A percentile compares a stretch with the other conserved stretches of the same genome.
Conservation (phyloP, 345 rosid genomes). For the Eutrema heterophyllum region DNA sequence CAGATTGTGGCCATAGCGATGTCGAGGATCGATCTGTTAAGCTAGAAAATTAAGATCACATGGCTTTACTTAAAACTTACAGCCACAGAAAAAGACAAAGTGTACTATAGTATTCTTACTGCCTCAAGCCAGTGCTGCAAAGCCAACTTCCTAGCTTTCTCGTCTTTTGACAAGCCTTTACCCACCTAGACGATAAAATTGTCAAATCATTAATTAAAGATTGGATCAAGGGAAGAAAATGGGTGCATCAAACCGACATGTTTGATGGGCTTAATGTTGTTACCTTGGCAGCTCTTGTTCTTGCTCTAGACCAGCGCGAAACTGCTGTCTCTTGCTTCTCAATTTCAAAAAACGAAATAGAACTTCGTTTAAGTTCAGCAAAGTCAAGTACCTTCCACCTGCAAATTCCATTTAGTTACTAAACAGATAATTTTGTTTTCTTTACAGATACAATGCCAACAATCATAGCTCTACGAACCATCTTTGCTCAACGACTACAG, state of each 20-base stretch:
- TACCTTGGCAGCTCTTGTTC: slow-evolving; percentile 86
- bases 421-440: not conserved
- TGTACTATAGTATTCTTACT: slow-evolving; percentile 41
- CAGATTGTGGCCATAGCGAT: slow-evolving; percentile 95
- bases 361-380: slow-evolving; percentile 86
- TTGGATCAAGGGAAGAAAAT: not conserved
- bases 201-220: not conserved
- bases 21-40: slow-evolving; percentile 86
- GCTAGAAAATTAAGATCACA: slow-evolving; percentile 17
- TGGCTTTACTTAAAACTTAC: not conserved
- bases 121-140: slow-evolving; percentile 98
- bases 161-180: slow-evolving; percentile 83
- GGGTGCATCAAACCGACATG: not conserved
- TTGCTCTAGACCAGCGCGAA: slow-evolving; percentile 94
- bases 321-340: slow-evolving; percentile 73
- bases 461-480: slow-evolving; percentile 44
- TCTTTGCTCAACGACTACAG: slow-evolving; percentile 88
- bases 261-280: not conserved
- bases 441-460: not conserved
- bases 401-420: slow-evolving; percentile 10
- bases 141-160: slow-evolving; percentile 80
- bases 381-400: slow-evolving; percentile 96
- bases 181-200: slow-evolving; percentile 49
- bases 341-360: slow-evolving; percentile 83
- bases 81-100: not conserved